phyloP scores from a whole-genome alignment of 2,329 filamentous ascomycete genomes.

The Xylariales sp. region DNA sequence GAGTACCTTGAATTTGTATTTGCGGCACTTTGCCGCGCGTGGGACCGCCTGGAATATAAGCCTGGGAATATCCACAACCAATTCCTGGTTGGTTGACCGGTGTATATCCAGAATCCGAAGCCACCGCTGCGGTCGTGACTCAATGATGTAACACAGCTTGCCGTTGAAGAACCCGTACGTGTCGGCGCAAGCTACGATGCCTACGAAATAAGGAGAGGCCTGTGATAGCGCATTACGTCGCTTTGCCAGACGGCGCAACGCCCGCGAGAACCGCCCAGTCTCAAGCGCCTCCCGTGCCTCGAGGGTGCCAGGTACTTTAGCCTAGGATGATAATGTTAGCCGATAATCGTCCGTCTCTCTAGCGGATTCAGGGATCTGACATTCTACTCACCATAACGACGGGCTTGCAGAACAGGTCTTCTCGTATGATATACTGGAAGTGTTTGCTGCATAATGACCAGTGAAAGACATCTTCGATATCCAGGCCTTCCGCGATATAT shows the following conservation, averaged over 20 bases:
- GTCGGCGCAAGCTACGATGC: conserved; percentile 68
- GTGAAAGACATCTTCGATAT: conserved; percentile 68
- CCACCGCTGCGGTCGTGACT: conserved; percentile 51
- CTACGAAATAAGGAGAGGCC: conserved; percentile 71
- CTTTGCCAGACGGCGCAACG: conserved; percentile 70
- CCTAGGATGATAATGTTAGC: conserved; percentile 48
- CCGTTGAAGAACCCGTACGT: conserved; percentile 73
- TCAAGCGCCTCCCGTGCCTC: conserved; percentile 50
- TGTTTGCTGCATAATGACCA: conserved; percentile 64
- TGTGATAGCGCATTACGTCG: conserved; percentile 69
- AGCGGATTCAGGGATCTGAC: neutral
- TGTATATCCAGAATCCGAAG: conserved; percentile 72
- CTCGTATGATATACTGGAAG: conserved; percentile 62
- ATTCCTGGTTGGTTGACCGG: conserved; percentile 59
- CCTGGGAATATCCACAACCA: conserved; percentile 64
- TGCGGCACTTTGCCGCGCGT: conserved; percentile 51
- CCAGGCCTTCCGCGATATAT: conserved; percentile 65
- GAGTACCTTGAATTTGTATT: conserved; percentile 64
- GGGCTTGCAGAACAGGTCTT: conserved; percentile 67
- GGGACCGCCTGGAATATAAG: conserved; percentile 54
- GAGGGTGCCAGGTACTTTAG: conserved; percentile 48
- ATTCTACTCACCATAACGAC: conserved; percentile 64
- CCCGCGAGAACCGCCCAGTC: conserved; percentile 58
- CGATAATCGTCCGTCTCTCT: conserved; percentile 31
- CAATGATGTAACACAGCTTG: conserved; percentile 71